Evolutionary conservation across 2,329 filamentous ascomycete genomes (phyloP).

Genomic region (Diatrype stigma): DNA sequence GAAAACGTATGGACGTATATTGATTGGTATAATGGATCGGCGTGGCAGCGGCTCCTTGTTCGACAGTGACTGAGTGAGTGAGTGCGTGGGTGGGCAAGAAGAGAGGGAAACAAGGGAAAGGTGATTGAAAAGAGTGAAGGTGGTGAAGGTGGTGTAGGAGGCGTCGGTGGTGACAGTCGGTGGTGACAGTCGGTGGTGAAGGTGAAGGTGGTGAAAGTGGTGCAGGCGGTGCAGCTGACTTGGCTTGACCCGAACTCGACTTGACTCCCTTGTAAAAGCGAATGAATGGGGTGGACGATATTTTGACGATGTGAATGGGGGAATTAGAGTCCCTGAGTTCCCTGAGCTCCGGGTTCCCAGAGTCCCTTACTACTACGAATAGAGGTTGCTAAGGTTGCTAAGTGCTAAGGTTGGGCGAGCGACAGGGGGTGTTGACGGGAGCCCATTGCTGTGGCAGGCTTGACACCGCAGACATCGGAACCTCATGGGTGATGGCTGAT

Average conservation of each 20-base stretch:
- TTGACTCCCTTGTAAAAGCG: neutral
- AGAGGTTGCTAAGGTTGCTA: too few relatives aligned
- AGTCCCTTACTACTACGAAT: too few relatives aligned
- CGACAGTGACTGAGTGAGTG: neutral
- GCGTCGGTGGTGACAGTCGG: too few relatives aligned
- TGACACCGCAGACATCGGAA: too few relatives aligned
- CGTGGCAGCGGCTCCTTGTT: neutral
- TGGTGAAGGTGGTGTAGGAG: neutral
- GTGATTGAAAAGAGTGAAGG: neutral
- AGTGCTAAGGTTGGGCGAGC: too few relatives aligned
- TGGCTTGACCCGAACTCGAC: neutral
- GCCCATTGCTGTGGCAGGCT: too few relatives aligned
- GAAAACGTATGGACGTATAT: too few relatives aligned
- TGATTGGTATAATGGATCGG: too few relatives aligned
- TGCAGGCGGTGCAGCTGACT: neutral
- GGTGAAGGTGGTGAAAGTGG: neutral
- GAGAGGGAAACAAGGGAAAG: neutral
- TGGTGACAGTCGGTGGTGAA: too few relatives aligned
- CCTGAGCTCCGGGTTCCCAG: too few relatives aligned
- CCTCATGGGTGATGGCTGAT: too few relatives aligned
- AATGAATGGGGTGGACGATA: neutral
- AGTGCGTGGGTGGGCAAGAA: neutral
- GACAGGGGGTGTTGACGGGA: neutral
- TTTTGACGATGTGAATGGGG: neutral
- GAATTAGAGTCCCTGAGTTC: neutral